Evolutionary conservation across 2,329 filamentous ascomycete genomes (phyloP).

Genomic region (Beauveria australis): DNA sequence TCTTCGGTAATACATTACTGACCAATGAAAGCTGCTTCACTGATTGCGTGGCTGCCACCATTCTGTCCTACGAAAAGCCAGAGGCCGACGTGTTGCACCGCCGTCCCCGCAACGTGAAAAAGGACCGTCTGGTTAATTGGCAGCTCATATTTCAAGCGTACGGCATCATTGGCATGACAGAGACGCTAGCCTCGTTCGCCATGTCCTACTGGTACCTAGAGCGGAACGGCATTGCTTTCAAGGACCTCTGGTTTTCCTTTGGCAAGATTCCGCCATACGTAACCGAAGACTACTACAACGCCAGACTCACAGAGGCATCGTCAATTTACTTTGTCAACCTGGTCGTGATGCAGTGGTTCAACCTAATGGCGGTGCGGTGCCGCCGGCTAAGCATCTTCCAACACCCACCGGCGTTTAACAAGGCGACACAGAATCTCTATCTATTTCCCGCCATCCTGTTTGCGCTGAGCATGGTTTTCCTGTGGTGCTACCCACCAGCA

Average conservation of each 20-base stretch:
- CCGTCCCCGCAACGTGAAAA: constrained; percentile 58
- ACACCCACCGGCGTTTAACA: constrained; percentile 61
- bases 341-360: constrained; percentile 78
- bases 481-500: constrained; percentile 61
- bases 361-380: constrained; percentile 61
- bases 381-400: constrained; percentile 60
- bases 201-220: constrained; percentile 62
- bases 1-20: neutral
- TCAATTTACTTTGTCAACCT: constrained; percentile 75
- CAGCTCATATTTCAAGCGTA: constrained; percentile 67
- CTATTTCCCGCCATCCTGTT: constrained; percentile 65
- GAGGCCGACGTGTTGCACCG: constrained; percentile 68
- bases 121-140: constrained; percentile 65
- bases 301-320: constrained; percentile 54
- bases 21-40: constrained; percentile 54
- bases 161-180: constrained; percentile 57
- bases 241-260: constrained; percentile 59
- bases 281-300: constrained; percentile 44
- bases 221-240: constrained; percentile 56
- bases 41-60: constrained; percentile 64
- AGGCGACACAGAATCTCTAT: constrained; percentile 55
- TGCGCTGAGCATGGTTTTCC: constrained; percentile 58
- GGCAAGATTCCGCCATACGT: constrained; percentile 42
- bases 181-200: constrained; percentile 51
- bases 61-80: constrained; percentile 67